phyloP scores from a whole-genome alignment of 306 rosid species.

The Vigna mungo region DNA sequence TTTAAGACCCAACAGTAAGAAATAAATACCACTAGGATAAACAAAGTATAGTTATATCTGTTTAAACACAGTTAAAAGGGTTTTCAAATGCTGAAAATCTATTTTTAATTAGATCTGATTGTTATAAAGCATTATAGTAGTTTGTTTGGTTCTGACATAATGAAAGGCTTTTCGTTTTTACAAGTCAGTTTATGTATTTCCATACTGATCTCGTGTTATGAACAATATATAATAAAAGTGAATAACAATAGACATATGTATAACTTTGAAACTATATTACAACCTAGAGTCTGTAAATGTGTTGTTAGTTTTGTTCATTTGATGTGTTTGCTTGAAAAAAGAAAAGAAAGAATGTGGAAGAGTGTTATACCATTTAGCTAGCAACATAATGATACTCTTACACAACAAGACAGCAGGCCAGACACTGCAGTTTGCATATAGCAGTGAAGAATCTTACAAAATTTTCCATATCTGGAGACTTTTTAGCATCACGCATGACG shows the following conservation, averaged over 20 bases:
- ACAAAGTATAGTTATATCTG: not conserved
- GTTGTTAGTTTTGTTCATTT: not conserved
- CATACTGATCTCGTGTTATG: not conserved
- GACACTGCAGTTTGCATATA: constrained; percentile 37
- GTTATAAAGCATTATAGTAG: too few species aligned
- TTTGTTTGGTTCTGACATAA: not conserved
- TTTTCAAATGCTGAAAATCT: not conserved
- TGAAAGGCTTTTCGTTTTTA: not conserved
- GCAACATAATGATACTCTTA: constrained; percentile 17
- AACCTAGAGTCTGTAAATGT: not conserved
- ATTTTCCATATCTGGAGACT: constrained; percentile 29
- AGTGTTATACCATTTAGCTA: constrained; percentile 23
- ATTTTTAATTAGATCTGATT: too few species aligned
- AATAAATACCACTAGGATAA: not conserved
- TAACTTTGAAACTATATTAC: not conserved
- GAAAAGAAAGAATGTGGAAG: constrained; percentile 39
- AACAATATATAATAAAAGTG: not conserved
- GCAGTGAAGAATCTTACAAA: constrained; percentile 47
- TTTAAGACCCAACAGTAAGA: not conserved
- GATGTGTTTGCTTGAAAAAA: constrained; percentile 34
- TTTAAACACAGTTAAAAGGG: not conserved
- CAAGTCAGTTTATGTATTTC: not conserved
- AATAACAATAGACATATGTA: not conserved
- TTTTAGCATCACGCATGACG: constrained; percentile 33
- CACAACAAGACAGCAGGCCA: constrained; percentile 34